Base-by-base conservation (phyloP, 1,284 basidiomycete species). In the Moesziomyces sp. region DNA sequence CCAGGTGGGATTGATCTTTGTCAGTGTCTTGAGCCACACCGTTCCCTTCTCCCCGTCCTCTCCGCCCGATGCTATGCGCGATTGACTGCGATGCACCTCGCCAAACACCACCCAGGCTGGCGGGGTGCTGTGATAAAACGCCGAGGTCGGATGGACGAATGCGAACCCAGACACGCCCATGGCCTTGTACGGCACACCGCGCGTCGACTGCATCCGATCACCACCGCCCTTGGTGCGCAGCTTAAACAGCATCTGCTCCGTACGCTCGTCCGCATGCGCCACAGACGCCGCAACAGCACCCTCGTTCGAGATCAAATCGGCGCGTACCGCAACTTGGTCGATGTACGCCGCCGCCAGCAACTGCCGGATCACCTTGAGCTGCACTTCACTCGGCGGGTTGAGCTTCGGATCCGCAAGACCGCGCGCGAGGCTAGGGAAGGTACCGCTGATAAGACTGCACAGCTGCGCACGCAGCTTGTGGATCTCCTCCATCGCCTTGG, bases 401-500 rank as follows among this genome's bases (percentile, higher is more conserved):
- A 84, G 62, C 28, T 63, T 48, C 7, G 80, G 75, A 30, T 77
- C 63, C 8, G 60, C 45, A 5, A 83, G 58, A 4, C 48, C 47
- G 3, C 46, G 47, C 2, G 67, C 42, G 0, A 62, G 56, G 8
- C 55, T 46, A 26, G 67, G 57, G 18, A 77, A 57, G 11, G 70
- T 49, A 3, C 76, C 66, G 3, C 63, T 49, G 34, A 83, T 77
- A 24, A 83, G 50, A 19, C 59, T 62, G 48, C 77, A 74, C 87
- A 90, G 77, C 89, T 92, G 97, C 0, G 89, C 88, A 43, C 95
- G 90, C n/a, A 99, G 88, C 84, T 99, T 98, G 85, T 96, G 95
- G 45, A 98, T 97, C 86, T 99, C 97, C 85, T 97, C 93, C 95
- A 99, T 99, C 0, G 94, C 93, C 88, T 98, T 98, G 1, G 88